A percentile compares a stretch with the other conserved stretches of the same genome.
Conservation (phyloP, 2,329 filamentous ascomycete species). For the Nannizziopsis arthrosporioides region DNA sequence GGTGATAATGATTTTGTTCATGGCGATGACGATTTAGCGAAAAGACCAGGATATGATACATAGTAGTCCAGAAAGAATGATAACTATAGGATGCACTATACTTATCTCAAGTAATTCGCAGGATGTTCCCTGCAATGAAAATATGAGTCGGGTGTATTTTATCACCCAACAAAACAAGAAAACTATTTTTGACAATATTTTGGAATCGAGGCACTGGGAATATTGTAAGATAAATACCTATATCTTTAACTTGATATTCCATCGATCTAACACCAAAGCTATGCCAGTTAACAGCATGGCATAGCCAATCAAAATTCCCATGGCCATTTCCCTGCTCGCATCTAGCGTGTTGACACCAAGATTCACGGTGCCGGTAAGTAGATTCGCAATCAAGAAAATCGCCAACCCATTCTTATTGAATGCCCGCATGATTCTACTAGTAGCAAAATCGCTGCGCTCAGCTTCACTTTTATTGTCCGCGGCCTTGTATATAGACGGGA, state of each 20-base stretch:
- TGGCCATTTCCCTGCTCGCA: constrained; percentile 50
- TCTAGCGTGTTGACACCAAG: constrained; percentile 73
- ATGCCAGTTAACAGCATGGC: constrained; percentile 53
- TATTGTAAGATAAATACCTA: constrained; percentile 9
- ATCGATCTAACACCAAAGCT: constrained; percentile 40
- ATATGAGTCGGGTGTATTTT: too few species aligned
- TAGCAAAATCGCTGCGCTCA: constrained; percentile 55
- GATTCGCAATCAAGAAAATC: constrained; percentile 76
- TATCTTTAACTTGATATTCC: constrained; percentile 25
- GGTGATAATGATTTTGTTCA: too few species aligned
- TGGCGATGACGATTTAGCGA: too few species aligned
- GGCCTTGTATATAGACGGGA: constrained; percentile 57
- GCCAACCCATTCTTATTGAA: constrained; percentile 82
- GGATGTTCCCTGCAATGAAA: too few species aligned
- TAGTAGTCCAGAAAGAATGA: too few species aligned
- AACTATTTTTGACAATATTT: too few species aligned
- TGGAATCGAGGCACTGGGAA: too few species aligned
- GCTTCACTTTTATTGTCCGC: constrained; percentile 45
- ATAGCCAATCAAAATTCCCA: constrained; percentile 66
- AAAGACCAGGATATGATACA: too few species aligned
- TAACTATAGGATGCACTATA: too few species aligned
- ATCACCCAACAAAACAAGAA: too few species aligned
- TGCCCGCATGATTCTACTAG: constrained; percentile 66
- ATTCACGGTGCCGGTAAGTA: constrained; percentile 82
- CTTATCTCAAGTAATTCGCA: too few species aligned